These are phyloP conservation scores for Penicillium silybi DNA, from an alignment of 495 filamentous ascomycete genomes.

Conservation along the genomic window DNA sequence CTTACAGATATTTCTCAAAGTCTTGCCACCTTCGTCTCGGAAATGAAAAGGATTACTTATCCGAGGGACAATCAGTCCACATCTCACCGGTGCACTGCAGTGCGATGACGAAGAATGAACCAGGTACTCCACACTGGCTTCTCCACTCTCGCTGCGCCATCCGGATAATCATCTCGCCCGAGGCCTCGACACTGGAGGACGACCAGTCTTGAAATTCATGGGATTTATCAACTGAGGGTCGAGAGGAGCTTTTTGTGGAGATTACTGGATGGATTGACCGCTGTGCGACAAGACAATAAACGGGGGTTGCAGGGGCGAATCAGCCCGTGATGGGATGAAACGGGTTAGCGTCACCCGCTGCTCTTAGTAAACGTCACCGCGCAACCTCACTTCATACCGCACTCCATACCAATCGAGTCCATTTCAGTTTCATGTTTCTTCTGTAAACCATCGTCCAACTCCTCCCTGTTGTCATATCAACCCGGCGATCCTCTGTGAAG, in stretches of 20 bases:
- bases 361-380: conserved; percentile 41
- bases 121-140: conserved; percentile 10
- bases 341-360: conserved; percentile 24
- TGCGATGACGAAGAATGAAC: conserved; percentile 12
- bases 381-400: conserved; percentile 32
- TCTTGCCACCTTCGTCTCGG: background rate
- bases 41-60: background rate
- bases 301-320: conserved; percentile 8
- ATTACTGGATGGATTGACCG: background rate
- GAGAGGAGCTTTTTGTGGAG: background rate
- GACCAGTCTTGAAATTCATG: background rate
- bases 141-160: conserved; percentile 17
- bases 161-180: conserved; percentile 16
- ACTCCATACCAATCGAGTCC: conserved; percentile 11
- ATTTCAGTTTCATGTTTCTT: conserved; percentile 1
- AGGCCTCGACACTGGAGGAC: background rate
- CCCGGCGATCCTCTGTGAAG: conserved; percentile 10
- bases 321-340: conserved; percentile 19
- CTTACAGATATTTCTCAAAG: background rate
- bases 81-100: conserved; percentile 3
- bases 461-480: conserved; percentile 14
- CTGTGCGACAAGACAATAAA: background rate
- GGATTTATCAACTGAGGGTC: background rate
- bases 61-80: background rate
- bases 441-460: conserved; percentile 1